These are phyloP conservation scores for Lepidopterella palustris DNA, from an alignment of 495 filamentous ascomycete species.

Conservation along the genomic window DNA sequence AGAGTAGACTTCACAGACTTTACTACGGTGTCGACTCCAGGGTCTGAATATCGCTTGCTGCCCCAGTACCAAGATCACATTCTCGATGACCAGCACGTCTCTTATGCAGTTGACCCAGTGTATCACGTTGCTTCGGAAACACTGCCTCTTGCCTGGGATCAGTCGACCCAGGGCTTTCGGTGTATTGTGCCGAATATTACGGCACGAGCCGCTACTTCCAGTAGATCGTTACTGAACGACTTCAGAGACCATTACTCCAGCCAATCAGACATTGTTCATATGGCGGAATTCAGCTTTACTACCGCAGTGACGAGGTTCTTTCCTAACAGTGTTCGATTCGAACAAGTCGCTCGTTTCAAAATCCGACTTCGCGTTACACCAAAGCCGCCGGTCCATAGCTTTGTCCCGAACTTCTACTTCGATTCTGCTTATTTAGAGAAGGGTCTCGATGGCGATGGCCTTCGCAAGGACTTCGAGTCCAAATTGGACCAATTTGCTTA, in stretches of 20 bases:
- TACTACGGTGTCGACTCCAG: not conserved
- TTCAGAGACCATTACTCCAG: not conserved
- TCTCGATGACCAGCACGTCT: not conserved
- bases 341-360: conserved; percentile 14
- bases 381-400: not conserved
- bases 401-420: not conserved
- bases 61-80: conserved; percentile 1
- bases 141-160: conserved; percentile 8
- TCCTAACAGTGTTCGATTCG: conserved; percentile 15
- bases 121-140: conserved; percentile 2
- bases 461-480: not conserved
- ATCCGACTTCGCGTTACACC: conserved; percentile 11
- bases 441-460: no score
- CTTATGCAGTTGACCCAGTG: not conserved
- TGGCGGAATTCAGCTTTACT: not conserved
- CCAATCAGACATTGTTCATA: not conserved
- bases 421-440: not conserved
- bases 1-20: conserved; percentile 5
- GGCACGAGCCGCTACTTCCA: not conserved
- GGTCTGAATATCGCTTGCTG: conserved; percentile 10
- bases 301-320: conserved; percentile 10
- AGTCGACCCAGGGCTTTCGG: conserved; percentile 9
- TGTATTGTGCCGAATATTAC: conserved; percentile 4
- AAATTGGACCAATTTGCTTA: no score
- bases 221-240: not conserved